Base-by-base conservation (phyloP, 331 rosid species). In the Malus hybrid region DNA sequence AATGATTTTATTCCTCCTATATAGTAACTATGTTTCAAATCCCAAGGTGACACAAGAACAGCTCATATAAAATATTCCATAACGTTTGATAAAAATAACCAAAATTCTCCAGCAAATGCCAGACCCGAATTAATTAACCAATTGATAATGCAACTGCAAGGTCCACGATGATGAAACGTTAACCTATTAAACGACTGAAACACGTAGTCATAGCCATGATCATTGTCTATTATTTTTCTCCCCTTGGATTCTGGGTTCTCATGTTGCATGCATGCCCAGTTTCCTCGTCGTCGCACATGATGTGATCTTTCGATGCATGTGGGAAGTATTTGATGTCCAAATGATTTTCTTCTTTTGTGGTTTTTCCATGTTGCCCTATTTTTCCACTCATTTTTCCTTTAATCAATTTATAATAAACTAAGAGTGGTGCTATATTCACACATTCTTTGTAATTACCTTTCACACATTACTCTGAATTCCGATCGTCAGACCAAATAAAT, bases 181-280 rank as follows among this genome's bases (percentile, higher is more conserved):
- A 52, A 16, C 57, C 6, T 52, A 52, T 16, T 52, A 52, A 52
- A 52, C 20, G n/a, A 52, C 34, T 42, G 50, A 28, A 65, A 74
- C 70, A 59, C 79, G 60, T 73, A 55, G 63, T 56, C 24, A 20
- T 33, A 48, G 80, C 75, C 15, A 22, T 44, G 28, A n/a, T 5
- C 70, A 33, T 55, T 77, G 70, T 76, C 77, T 29, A 74, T 46
- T 62, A 74, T 74, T 65, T 52, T 79, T 55, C 19, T 82, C 67
- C 80, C 96, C 91, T 89, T 84, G 89, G 90, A 88, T 86, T 84
- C 90, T 83, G 90, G 91, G 86, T 88, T 84, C 82, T 90, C 91
- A 89, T 89, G 93, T 87, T 86, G 57, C 57, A 42, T 42, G 14
- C 48, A 52, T 52, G 86, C 86, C 83, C 32, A 84, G 86, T 88